Conservation (phyloP, 164 flowering plant species). For the Magnolia sinica region DNA sequence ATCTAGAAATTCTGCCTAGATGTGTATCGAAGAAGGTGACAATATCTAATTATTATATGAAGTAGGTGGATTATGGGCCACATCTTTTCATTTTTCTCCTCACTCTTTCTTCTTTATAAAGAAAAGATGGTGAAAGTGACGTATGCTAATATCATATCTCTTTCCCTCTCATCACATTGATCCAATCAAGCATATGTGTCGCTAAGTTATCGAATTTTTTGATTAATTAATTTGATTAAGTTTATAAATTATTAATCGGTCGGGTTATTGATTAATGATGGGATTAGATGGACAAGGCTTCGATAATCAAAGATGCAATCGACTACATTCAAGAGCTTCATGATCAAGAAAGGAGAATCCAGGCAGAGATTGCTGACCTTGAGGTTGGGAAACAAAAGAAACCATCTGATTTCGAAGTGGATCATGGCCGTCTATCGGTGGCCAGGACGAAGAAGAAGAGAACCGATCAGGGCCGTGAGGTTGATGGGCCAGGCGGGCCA, state of each 20-base stretch:
- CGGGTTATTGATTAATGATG: background rate
- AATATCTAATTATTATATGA: background rate
- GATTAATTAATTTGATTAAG: background rate
- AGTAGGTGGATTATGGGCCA: background rate
- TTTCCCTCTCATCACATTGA: background rate
- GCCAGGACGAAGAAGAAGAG: slow-evolving; percentile 42
- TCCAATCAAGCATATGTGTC: background rate
- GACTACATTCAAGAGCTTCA: slow-evolving; percentile 71
- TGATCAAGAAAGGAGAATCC: slow-evolving; percentile 51
- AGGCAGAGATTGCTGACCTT: slow-evolving; percentile 51
- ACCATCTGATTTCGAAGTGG: slow-evolving; percentile 4
- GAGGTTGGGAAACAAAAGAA: slow-evolving; percentile 39
- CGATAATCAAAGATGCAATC: slow-evolving; percentile 77
- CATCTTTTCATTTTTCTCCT: background rate
- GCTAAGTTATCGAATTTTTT: background rate
- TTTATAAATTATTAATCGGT: too few relatives aligned
- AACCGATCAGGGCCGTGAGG: slow-evolving; percentile 24
- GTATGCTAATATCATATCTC: background rate
- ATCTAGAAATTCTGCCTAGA: background rate
- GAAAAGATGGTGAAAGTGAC: background rate
- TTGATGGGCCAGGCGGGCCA: slow-evolving; percentile 13
- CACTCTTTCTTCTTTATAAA: background rate
- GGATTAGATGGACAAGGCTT: slow-evolving; percentile 81
- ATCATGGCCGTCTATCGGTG: background rate
- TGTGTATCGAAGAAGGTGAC: background rate